Base-by-base conservation (phyloP, 805 yeast genomes). In the Danielia oregonensis region DNA sequence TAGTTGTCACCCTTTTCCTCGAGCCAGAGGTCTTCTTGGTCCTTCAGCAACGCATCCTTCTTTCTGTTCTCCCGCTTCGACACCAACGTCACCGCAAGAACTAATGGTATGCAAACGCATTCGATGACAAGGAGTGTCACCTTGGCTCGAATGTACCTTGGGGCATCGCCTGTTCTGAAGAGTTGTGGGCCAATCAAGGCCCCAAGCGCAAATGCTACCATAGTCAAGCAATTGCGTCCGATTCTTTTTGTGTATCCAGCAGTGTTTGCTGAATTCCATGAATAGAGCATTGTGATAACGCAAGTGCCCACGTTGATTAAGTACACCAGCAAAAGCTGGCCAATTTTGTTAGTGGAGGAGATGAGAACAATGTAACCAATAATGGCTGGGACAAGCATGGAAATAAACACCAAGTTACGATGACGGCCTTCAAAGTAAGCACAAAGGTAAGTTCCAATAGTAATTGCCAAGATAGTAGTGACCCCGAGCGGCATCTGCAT, bases 401-500 rank as follows among this genome's bases (percentile, higher is more conserved):
- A 52, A 13, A 61, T 45, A 34, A 51, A 52, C 24, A 61, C 48
- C 12, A 49, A 31, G 17, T 57, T 53, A 31, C 63, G 56, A 39
- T 47, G 50, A 18, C 16, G 57, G 44, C 29, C 51, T 7, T 32
- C 28, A 32, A 45, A 43, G 27, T 49, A 40, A 5, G 57, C 45
- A 15, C 61, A 53, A n/a, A 60, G 37, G 32, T 62, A 55, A 24
- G 65, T 61, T 6, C 59, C 61, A 23, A 51, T 41, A 16, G 56
- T 29, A 26, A 63, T 63, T 5, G 61, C 51, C 10, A 61, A 40
- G 17, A 63, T 52, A 8, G 63, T 49, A 7, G 55, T 46, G 19
- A 74, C 66, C 44, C 83, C 82, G 25, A 75, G 70, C 3, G 84
- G 83, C 61, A 74, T 65, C 51, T 77, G 81, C 46, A 74, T 54